A percentile compares a stretch with the other conserved stretches of the same genome.
These are phyloP conservation scores for Rhizopogon roseolus DNA, from an alignment of 768 basidiomycete species.

Conservation along the genomic window DNA sequence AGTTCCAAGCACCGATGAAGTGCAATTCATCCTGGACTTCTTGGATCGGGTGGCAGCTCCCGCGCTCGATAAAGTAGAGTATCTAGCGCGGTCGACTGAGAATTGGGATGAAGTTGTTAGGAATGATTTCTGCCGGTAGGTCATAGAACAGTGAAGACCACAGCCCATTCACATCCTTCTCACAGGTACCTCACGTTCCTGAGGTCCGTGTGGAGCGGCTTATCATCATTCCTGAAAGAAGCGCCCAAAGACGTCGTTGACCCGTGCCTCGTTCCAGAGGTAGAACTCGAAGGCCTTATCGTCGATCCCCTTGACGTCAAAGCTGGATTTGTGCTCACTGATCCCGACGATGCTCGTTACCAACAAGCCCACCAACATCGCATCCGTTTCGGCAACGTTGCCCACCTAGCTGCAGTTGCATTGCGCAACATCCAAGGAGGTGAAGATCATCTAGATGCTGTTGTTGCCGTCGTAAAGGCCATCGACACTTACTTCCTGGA, in stretches of 20 bases:
- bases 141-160: constrained; percentile 1
- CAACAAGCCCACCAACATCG: constrained; percentile 56
- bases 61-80: constrained; percentile 61
- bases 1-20: constrained; percentile 47
- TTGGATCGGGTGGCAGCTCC: constrained; percentile 65
- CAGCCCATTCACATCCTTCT: constrained; percentile 1
- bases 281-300: constrained; percentile 69
- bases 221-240: constrained; percentile 66
- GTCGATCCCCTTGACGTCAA: constrained; percentile 60
- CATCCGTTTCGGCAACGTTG: constrained; percentile 58
- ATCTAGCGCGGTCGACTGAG: constrained; percentile 40
- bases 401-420: constrained; percentile 62
- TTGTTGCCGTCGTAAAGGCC: constrained; percentile 65
- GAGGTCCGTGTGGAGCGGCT: constrained; percentile 72
- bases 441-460: constrained; percentile 86
- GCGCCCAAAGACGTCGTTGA: constrained; percentile 51
- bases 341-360: constrained; percentile 72
- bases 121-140: constrained; percentile 82
- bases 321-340: constrained; percentile 70
- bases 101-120: constrained; percentile 64
- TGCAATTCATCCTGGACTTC: constrained; percentile 76
- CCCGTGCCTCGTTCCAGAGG: constrained; percentile 53
- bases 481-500: constrained; percentile 74
- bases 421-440: constrained; percentile 57
- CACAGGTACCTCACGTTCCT: constrained; percentile 65